Conservation (phyloP, 768 basidiomycete species). For the Plicaturopsis crispa region DNA sequence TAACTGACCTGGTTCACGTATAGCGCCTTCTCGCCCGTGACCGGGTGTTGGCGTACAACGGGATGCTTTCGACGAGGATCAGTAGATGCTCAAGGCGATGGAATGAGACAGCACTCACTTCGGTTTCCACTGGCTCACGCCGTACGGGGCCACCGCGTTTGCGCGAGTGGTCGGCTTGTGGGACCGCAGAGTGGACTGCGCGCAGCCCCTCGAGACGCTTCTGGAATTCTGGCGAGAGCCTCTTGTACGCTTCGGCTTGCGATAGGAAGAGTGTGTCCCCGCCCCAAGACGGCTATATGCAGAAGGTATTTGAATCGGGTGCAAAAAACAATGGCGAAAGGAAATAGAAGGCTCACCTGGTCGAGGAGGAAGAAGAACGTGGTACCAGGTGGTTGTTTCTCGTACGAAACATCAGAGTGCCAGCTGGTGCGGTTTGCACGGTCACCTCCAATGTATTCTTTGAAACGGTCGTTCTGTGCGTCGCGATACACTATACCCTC, state of each 20-base stretch:
- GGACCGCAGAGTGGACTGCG: constrained; percentile 48
- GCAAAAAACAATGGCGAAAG: too few relatives aligned
- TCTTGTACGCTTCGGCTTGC: constrained; percentile 52
- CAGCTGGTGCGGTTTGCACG: constrained; percentile 35
- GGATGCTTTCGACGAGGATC: constrained; percentile 30
- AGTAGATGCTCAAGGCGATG: not conserved
- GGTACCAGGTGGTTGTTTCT: constrained; percentile 46
- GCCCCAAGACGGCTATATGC: constrained; percentile 26
- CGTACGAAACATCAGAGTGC: constrained; percentile 56
- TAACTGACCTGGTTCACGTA: constrained; percentile 52
- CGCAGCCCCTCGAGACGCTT: constrained; percentile 49
- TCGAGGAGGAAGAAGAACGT: constrained; percentile 53
- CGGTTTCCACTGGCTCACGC: constrained; percentile 40
- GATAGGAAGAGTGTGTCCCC: constrained; percentile 53
- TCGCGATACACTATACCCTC: constrained; percentile 41
- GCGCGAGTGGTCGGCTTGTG: constrained; percentile 40
- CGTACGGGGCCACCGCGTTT: constrained; percentile 37
- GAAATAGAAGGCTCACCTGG: constrained; percentile 17
- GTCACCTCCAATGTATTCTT: constrained; percentile 34
- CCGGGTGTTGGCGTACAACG: constrained; percentile 50
- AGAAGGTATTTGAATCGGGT: constrained; percentile 4
- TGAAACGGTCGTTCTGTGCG: constrained; percentile 31
- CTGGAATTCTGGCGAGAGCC: constrained; percentile 49
- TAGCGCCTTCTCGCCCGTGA: constrained; percentile 55
- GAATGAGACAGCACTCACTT: constrained; percentile 19